Evolutionary conservation across 139 green algal genomes (phyloP), one percentile per base, ranked within the genome.

Genomic region (Prasinococcaceae sp.): DNA sequence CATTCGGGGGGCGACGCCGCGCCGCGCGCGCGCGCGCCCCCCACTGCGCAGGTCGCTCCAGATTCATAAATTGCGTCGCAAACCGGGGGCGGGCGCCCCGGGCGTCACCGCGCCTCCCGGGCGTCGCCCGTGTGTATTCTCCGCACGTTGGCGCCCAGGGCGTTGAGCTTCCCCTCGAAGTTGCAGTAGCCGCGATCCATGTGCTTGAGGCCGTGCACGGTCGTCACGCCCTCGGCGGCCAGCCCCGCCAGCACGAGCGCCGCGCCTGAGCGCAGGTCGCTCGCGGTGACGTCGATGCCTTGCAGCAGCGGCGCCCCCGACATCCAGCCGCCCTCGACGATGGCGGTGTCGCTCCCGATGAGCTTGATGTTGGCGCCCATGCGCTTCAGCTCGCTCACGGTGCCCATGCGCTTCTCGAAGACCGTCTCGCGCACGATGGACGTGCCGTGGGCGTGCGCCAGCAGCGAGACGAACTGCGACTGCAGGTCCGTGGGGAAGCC

Each of bases 401-500:
- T 73, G 51, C 52, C 37, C 69, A 78, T 72, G n/a, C 70, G 48
- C 2, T 25, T 57, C 56, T 78, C 70, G 35, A 78, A 78, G 20
- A 78, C 69, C 2, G 69, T 78, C 56, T 78, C 70, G 10, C n/a
- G 38, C 24, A 78, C 43, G 14, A 55, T 49, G 42, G 33, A 66
- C 24, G 40, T 43, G 0, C 69, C 63, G 1, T 54, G 19, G 17
- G 29, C 48, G 1, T 22, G 43, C 25, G 53, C 28, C 12, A 78
- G 50, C 22, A 78, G 49, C 23, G 70, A 40, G 55, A 68, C 74
- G 22, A 78, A 41, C 53, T 74, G 62, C 19, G 70, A 47, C 54
- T 78, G 70, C 68, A 78, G 60, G 53, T 78, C 70, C 16, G 70
- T 78, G n/a, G 70, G 70, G 49, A 78, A 78, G 9, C 70, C 69